Conservation (phyloP, 1,139 yeast species). For the Diutina siamensis region DNA sequence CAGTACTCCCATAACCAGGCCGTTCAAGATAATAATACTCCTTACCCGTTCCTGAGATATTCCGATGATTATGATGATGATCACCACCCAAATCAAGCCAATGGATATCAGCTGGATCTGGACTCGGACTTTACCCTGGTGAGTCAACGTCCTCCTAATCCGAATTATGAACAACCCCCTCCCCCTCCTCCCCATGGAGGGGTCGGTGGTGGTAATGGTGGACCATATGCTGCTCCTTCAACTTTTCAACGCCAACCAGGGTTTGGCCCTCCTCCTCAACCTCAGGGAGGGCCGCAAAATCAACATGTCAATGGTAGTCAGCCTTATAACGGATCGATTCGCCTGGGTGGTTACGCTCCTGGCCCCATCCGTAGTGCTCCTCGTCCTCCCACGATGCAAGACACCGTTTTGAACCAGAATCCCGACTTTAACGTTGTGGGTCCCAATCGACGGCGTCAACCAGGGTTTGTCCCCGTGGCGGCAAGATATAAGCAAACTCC, state of each 20-base stretch:
- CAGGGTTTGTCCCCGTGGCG: conserved; percentile 6
- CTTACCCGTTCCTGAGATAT: background rate
- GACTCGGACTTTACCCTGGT: conserved; percentile 1
- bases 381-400: background rate
- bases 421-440: conserved; percentile 1
- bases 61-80: background rate
- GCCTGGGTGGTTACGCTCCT: background rate
- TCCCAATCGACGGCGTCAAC: background rate
- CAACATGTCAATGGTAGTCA: background rate
- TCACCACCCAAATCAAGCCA: background rate
- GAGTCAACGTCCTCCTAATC: conserved; percentile 3
- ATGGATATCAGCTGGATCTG: conserved; percentile 3
- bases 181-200: background rate
- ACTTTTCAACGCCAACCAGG: background rate
- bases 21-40: conserved; percentile 14
- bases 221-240: background rate
- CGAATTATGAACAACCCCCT: background rate
- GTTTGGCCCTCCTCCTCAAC: background rate
- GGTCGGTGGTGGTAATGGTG: background rate
- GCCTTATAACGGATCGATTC: background rate
- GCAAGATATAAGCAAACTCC: background rate
- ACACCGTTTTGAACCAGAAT: background rate
- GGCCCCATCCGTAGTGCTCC: background rate
- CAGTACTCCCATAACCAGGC: conserved; percentile 12
- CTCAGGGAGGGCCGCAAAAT: background rate